phyloP scores from a whole-genome alignment of 2,329 filamentous ascomycete species.

The Leptographium procerum region DNA sequence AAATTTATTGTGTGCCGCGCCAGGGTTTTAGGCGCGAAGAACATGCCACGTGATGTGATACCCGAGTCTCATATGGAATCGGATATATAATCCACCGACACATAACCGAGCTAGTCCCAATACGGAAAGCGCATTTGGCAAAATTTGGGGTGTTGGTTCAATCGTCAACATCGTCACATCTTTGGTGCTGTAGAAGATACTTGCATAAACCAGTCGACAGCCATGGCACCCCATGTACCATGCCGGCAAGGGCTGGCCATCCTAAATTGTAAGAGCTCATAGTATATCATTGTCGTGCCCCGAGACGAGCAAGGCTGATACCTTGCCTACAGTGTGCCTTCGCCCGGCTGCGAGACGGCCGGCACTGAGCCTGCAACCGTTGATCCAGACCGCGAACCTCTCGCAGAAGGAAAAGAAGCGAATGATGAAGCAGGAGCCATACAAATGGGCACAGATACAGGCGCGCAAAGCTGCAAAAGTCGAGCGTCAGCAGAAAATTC shows the following conservation, averaged over 20 bases:
- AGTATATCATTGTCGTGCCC: slow-evolving; percentile 14
- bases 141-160: slow-evolving; percentile 8
- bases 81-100: background rate
- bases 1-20: slow-evolving; percentile 8
- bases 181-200: background rate
- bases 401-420: slow-evolving; percentile 53
- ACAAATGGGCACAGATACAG: slow-evolving; percentile 66
- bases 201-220: slow-evolving; percentile 14
- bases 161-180: background rate
- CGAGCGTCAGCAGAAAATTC: slow-evolving; percentile 59
- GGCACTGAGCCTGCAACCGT: slow-evolving; percentile 40
- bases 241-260: slow-evolving; percentile 47
- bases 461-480: slow-evolving; percentile 78
- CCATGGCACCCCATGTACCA: slow-evolving; percentile 58
- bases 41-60: slow-evolving; percentile 5
- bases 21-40: slow-evolving; percentile 1
- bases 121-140: background rate
- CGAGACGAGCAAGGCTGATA: background rate
- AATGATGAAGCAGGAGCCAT: slow-evolving; percentile 65
- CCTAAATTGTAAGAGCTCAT: slow-evolving; percentile 41
- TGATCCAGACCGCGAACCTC: slow-evolving; percentile 54
- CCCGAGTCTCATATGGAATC: background rate
- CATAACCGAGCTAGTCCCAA: slow-evolving; percentile 1
- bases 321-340: slow-evolving; percentile 40
- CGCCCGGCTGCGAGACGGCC: slow-evolving; percentile 36